Percentiles rank a stretch among this genome's conserved stretches.
Conservation (phyloP, 768 basidiomycete species). For the Hypholoma fasciculare region DNA sequence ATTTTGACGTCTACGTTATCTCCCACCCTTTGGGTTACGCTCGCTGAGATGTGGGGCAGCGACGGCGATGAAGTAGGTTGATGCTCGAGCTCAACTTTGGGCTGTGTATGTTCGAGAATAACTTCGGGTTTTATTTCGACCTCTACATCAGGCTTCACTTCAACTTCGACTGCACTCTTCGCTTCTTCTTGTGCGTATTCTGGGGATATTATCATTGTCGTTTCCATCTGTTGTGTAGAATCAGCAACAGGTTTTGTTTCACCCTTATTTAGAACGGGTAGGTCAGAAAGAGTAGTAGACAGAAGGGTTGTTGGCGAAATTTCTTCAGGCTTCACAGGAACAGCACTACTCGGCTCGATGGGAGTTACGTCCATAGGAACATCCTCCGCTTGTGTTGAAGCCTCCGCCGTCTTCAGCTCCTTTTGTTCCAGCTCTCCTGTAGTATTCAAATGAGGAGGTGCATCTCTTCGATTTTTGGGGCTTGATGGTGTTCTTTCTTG, state of each 20-base stretch:
- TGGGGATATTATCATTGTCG: not conserved
- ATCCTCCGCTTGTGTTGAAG: not conserved
- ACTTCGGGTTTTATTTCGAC: not conserved
- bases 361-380: not conserved
- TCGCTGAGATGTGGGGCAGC: not conserved
- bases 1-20: slow-evolving; percentile 5
- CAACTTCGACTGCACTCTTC: not conserved
- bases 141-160: not conserved
- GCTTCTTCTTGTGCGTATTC: not conserved
- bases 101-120: not conserved
- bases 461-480: slow-evolving; percentile 13
- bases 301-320: not conserved
- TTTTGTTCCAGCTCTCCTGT: not conserved
- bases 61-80: not conserved
- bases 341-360: not conserved
- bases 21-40: not conserved
- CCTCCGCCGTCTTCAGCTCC: not conserved
- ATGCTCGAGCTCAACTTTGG: not conserved
- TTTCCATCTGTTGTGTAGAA: not conserved
- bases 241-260: not conserved
- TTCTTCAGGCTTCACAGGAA: not conserved
- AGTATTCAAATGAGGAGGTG: not conserved
- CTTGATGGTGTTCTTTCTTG: slow-evolving; percentile 16
- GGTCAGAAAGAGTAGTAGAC: not conserved
- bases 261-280: not conserved